A percentile compares a stretch with the other conserved stretches of the same genome.
Evolutionary conservation across 768 basidiomycete species (phyloP).

Genomic region (Rickenella mellea): DNA sequence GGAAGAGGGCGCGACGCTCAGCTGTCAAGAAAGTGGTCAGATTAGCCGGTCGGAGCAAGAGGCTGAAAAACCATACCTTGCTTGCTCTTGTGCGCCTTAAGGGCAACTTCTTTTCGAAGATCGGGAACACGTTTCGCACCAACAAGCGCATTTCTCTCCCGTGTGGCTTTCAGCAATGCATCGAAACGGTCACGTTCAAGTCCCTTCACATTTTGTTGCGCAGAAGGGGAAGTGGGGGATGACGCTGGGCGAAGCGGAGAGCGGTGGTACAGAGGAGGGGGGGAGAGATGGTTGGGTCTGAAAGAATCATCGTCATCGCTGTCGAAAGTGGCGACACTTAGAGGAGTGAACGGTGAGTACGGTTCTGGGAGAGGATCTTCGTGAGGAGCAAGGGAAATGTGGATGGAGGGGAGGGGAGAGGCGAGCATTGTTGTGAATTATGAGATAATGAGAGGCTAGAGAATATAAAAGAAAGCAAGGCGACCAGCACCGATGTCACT

Average conservation of each 20-base stretch:
- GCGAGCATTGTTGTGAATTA: slow-evolving; percentile 6
- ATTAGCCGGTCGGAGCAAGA: slow-evolving; percentile 1
- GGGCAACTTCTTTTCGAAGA: slow-evolving; percentile 65
- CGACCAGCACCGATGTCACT: slow-evolving; percentile 43
- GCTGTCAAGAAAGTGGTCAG: slow-evolving; percentile 26
- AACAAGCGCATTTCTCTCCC: slow-evolving; percentile 39
- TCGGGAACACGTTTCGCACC: slow-evolving; percentile 41
- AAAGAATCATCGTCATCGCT: slow-evolving; percentile 38
- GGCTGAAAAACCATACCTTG: slow-evolving; percentile 51
- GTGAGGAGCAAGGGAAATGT: slow-evolving; percentile 60
- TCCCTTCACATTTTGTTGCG: slow-evolving; percentile 38
- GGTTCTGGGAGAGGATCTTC: slow-evolving; percentile 41
- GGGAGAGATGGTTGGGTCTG: slow-evolving; percentile 48
- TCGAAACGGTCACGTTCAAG: slow-evolving; percentile 57
- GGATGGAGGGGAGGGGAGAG: slow-evolving; percentile 54
- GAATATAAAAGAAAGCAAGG: slow-evolving; percentile 16
- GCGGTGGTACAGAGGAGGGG: slow-evolving; percentile 30
- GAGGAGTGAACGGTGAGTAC: slow-evolving; percentile 49
- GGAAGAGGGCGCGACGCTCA: slow-evolving; percentile 66
- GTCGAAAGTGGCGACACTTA: slow-evolving; percentile 15
- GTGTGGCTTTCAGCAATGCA: slow-evolving; percentile 49
- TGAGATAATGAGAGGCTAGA: slow-evolving; percentile 12
- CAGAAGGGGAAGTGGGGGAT: slow-evolving; percentile 44
- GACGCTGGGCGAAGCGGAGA: slow-evolving; percentile 25
- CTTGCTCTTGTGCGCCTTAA: slow-evolving; percentile 64